Evolutionary conservation across 1,284 basidiomycete species (phyloP).

Genomic region (Ceraceosorus bombacis): DNA sequence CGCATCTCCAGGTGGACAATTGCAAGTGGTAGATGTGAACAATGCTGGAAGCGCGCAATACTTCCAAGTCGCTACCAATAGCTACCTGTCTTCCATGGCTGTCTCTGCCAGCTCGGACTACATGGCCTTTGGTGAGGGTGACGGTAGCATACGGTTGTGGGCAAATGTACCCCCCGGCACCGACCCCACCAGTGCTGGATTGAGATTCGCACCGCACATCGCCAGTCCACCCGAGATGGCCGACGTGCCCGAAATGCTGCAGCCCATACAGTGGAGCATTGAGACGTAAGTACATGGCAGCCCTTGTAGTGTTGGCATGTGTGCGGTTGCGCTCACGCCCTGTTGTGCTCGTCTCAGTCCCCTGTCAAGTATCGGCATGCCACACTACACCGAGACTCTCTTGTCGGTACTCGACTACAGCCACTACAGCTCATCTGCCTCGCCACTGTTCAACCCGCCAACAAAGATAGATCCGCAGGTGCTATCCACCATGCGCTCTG

Average conservation of each 20-base stretch:
- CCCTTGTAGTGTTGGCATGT: not conserved
- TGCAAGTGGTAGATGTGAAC: conserved; percentile 80
- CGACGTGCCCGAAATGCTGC: conserved; percentile 63
- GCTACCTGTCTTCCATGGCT: conserved; percentile 72
- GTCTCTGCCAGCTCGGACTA: conserved; percentile 80
- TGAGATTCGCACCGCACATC: conserved; percentile 73
- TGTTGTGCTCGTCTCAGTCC: conserved; percentile 51
- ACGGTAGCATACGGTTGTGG: conserved; percentile 76
- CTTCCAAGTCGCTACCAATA: conserved; percentile 59
- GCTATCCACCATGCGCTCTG: conserved; percentile 68
- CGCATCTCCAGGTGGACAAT: conserved; percentile 72
- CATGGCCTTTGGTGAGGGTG: conserved; percentile 83
- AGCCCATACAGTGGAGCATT: conserved; percentile 71
- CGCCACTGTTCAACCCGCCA: conserved; percentile 57
- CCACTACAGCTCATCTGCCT: conserved; percentile 38
- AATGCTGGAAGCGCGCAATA: conserved; percentile 64
- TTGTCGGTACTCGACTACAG: conserved; percentile 64
- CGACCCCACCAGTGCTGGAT: conserved; percentile 51
- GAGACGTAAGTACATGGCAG: conserved; percentile 58
- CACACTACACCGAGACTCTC: conserved; percentile 69
- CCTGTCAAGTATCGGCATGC: conserved; percentile 80
- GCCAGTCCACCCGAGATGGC: conserved; percentile 77
- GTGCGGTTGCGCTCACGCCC: not conserved
- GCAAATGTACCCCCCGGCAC: conserved; percentile 54
- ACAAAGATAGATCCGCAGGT: conserved; percentile 71